These are phyloP conservation scores for Porcisia hertigi DNA, from an alignment of 208 protist species.

Conservation along the genomic window DNA sequence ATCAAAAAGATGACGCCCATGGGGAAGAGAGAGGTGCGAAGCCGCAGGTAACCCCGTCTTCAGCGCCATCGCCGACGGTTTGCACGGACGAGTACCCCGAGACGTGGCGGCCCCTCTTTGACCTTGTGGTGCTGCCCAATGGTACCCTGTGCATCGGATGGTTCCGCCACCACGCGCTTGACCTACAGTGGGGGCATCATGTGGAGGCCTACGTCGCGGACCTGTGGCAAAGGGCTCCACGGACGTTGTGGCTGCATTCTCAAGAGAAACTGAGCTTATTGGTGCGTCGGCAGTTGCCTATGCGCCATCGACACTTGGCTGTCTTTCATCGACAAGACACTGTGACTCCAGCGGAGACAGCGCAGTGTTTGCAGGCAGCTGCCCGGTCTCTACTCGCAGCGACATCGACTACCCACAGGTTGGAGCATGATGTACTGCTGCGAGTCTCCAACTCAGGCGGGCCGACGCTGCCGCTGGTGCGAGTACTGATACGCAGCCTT, in stretches of 20 bases:
- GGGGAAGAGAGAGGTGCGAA: not conserved
- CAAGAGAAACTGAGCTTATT: not conserved
- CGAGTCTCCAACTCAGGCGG: not conserved
- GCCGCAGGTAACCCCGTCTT: not conserved
- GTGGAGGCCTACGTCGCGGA: slow-evolving; percentile 17
- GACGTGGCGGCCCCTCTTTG: slow-evolving; percentile 21
- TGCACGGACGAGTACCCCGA: no score
- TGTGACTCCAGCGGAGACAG: slow-evolving; percentile 1
- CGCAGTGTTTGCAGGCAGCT: not conserved
- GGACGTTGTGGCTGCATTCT: not conserved
- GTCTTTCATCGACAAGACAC: not conserved
- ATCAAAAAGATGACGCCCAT: not conserved
- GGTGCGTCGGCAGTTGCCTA: slow-evolving; percentile 4
- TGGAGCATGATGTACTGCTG: slow-evolving; percentile 1
- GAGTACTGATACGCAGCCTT: not conserved
- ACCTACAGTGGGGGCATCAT: slow-evolving; percentile 9
- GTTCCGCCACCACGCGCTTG: slow-evolving; percentile 22
- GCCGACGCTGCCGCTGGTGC: not conserved
- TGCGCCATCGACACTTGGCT: slow-evolving; percentile 3
- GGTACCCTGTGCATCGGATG: slow-evolving; percentile 16
- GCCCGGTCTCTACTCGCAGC: not conserved
- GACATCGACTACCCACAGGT: not conserved
- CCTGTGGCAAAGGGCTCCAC: slow-evolving; percentile 14
- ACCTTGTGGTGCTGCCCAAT: slow-evolving; percentile 20
- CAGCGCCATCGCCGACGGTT: not conserved